Base-by-base conservation (phyloP, 257 asterid species). In the Gentiana macrophylla region DNA sequence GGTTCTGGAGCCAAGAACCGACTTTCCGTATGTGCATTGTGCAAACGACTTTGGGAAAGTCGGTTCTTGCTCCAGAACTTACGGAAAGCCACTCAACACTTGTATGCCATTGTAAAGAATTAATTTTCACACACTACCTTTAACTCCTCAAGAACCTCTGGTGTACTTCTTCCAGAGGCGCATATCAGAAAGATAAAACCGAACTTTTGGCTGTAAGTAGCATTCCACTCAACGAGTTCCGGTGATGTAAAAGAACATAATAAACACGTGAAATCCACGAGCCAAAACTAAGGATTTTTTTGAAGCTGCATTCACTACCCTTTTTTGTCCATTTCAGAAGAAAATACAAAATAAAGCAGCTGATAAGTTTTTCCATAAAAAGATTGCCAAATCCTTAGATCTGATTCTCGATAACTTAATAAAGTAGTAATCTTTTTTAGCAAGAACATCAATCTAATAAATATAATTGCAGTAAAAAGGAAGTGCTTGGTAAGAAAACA, bases 101-200 rank as follows among this genome's bases (percentile, higher is more conserved):
- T 52, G 35, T 52, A 24, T 32, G 10, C 37, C 46, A 13, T 51
- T 38, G 48, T 34, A 35, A 24, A 52, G 1, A 38, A 24, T 24
- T 24, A 24, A 0, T 24, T 24, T 24, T 24, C 24, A 52, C 60
- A 35, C n/a, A 48, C 68, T 70, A 87, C 97, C 97, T 92, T 88
- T 56, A 88, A 32, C 76, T 88, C 95, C 3, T 72, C 72, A 65
- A 92, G 97, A 67, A 88, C 83, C 75, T 85, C 99, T 1, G 85
- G 84, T 52, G 94, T 67, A 62, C 78, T 88, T 69, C 94, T 81
- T 68, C 97, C 97, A 67, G 97, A 85, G 57, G 99, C 99, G 74
- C 71, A 85, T 67, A 92, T 88, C 54, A 92, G 74, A 75, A 85
- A 92, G 66, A 92, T 72, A 73, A 92, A 78, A 51, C 99, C 95